These are phyloP conservation scores for Moesziomyces sp. DNA, from an alignment of 1,284 basidiomycete species.

Conservation along the genomic window DNA sequence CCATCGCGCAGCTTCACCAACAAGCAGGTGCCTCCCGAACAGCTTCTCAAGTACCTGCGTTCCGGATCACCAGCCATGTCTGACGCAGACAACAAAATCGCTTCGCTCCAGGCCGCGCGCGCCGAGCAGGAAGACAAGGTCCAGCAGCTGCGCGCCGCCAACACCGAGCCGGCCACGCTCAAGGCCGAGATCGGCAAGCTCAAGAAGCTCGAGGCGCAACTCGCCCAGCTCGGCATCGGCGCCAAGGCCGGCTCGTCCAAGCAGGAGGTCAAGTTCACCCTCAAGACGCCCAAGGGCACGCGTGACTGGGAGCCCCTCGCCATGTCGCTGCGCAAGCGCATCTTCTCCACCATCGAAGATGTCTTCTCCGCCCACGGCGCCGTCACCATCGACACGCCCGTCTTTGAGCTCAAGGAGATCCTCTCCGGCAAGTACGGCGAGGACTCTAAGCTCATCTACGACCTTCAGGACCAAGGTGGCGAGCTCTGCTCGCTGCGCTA, in stretches of 20 bases:
- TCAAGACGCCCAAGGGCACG: slow-evolving; percentile 78
- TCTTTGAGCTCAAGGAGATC: slow-evolving; percentile 97
- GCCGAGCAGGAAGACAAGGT: slow-evolving; percentile 59
- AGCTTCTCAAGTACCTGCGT: slow-evolving; percentile 22
- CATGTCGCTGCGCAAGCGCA: slow-evolving; percentile 89
- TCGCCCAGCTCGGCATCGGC: slow-evolving; percentile 44
- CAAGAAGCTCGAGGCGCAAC: slow-evolving; percentile 54
- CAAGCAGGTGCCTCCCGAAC: slow-evolving; percentile 27
- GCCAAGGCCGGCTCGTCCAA: slow-evolving; percentile 38
- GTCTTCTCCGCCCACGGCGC: slow-evolving; percentile 91
- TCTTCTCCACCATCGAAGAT: slow-evolving; percentile 88
- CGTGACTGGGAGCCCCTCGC: slow-evolving; percentile 94
- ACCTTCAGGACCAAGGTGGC: slow-evolving; percentile 97
- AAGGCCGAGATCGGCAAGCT: slow-evolving; percentile 52
- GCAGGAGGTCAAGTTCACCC: slow-evolving; percentile 58
- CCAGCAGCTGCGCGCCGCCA: slow-evolving; percentile 47
- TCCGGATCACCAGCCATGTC: slow-evolving; percentile 24
- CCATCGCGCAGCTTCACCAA: slow-evolving; percentile 17
- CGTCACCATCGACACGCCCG: slow-evolving; percentile 93
- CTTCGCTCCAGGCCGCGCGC: slow-evolving; percentile 43
- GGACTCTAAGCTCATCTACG: slow-evolving; percentile 97
- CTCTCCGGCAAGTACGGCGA: slow-evolving; percentile 86
- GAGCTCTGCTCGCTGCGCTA: slow-evolving; percentile 94
- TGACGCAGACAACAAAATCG: slow-evolving; percentile 23
- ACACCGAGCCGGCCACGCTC: slow-evolving; percentile 45